Evolutionary conservation across 192 early-diverging fungal genomes (phyloP), one percentile per base, ranked within the genome.

Genomic region (Umbelopsis isabellina): DNA sequence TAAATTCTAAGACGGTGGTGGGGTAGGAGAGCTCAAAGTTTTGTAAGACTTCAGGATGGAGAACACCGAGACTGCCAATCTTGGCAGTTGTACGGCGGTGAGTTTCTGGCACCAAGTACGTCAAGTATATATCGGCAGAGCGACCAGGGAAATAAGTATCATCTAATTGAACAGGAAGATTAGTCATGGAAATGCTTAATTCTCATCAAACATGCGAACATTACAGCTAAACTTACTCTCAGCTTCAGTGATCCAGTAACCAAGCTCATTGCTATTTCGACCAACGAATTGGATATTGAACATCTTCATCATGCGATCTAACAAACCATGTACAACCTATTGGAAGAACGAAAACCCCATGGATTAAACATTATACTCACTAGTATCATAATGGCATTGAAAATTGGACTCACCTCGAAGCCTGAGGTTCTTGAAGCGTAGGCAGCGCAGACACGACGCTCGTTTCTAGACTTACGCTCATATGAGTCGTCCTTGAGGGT

Each of bases 121-220:
- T 81, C 72, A 86, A 88, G 77, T 90, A 89, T 55, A 99, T 90
- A 70, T 97, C 93, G 18, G 97, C 98, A 58, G 88, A 79, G 72
- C 97, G 91, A 15, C 96, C 95, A 13, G 91, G 91, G 85, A 99
- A 95, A 80, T 91, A 99, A 18, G 92, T 95, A 16, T 87, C 81
- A 70, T 90, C 91, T 88, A 72, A 23, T 46, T 16, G 15, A 66
- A 49, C 3, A 48, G 23, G 12, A 22, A n/a, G 11, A 21, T 27
- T 46, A 69, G 50, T 41, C 3, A 25, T 73, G 47, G 10, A 13
- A 35, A 15, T 13, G 9, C 13, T 45, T 3, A 15, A 15, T 49
- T 23, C 51, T 35, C 27, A 44, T n/a, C 11, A 13, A 41, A 1
- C 33, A 23, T 27, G 30, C 11, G 27, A 30, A 30, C 27, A 50